Conservation (phyloP, 805 yeast genomes). For the Clavispora carvajalis region DNA sequence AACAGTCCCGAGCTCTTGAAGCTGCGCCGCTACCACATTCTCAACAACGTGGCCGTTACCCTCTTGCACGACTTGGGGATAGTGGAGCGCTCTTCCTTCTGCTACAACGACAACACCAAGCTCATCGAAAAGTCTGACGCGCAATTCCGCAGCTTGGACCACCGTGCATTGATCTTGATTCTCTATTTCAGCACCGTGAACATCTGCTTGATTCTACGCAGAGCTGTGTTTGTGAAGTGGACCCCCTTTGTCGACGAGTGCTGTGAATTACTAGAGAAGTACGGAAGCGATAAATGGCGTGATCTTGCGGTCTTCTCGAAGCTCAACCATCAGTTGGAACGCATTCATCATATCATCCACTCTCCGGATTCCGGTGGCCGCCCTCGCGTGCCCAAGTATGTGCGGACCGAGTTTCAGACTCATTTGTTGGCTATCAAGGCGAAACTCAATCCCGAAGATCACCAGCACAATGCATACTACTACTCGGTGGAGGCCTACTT, state of each 20-base stretch:
- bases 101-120: constrained; percentile 11
- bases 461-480: constrained; percentile 44
- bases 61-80: constrained; percentile 76
- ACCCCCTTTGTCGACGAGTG: constrained; percentile 59
- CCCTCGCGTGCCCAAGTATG: constrained; percentile 29
- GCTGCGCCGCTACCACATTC: constrained; percentile 70
- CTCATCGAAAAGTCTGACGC: constrained; percentile 9
- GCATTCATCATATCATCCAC: constrained; percentile 49
- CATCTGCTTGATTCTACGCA: constrained; percentile 58
- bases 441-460: constrained; percentile 34
- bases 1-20: constrained; percentile 78
- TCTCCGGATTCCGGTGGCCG: constrained; percentile 23
- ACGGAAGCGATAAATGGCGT: constrained; percentile 27
- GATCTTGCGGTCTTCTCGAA: constrained; percentile 55
- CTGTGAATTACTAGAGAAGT: constrained; percentile 41
- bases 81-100: constrained; percentile 41
- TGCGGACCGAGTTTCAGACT: constrained; percentile 45
- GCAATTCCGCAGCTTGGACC: constrained; percentile 33
- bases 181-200: constrained; percentile 61
- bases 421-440: constrained; percentile 38
- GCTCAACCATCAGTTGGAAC: constrained; percentile 56
- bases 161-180: constrained; percentile 48
- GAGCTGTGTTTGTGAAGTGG: constrained; percentile 62
- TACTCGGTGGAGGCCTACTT: constrained; percentile 64
- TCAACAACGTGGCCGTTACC: constrained; percentile 58